These are phyloP conservation scores for Ophiostoma angusticollis DNA, from an alignment of 2,329 filamentous ascomycete genomes.

Conservation along the genomic window DNA sequence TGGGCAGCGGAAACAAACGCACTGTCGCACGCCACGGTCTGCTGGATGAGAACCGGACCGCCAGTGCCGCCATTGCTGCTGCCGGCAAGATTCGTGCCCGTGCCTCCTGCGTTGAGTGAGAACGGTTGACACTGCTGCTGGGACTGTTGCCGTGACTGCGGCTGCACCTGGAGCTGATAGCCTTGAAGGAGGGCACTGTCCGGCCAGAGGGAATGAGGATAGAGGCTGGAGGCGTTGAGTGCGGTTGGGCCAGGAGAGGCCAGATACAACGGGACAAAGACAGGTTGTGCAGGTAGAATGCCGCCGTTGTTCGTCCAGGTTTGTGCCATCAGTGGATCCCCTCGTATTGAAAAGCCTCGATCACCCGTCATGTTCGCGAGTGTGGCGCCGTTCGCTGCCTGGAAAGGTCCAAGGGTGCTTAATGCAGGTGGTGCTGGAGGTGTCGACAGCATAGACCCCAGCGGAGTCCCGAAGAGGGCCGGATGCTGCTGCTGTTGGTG, in stretches of 20 bases:
- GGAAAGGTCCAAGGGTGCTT: no score
- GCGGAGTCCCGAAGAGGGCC: background rate
- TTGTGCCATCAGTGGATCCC: background rate
- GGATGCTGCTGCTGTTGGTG: background rate
- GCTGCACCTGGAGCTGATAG: constrained; percentile 20
- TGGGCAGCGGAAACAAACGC: constrained; percentile 20
- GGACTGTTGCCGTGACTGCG: background rate
- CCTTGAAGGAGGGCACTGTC: constrained; percentile 21
- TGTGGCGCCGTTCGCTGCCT: background rate
- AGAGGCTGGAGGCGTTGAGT: constrained; percentile 27
- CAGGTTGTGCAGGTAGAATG: constrained; percentile 15
- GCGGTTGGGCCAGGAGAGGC: constrained; percentile 25
- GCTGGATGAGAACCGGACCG: constrained; percentile 20
- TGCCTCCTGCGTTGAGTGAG: constrained; percentile 13
- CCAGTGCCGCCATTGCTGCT: constrained; percentile 2
- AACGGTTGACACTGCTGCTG: background rate
- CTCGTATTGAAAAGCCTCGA: constrained; percentile 3
- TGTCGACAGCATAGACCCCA: background rate
- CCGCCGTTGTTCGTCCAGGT: background rate
- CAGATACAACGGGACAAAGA: constrained; percentile 22
- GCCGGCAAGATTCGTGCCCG: background rate
- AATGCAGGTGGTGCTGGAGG: no score
- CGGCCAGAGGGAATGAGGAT: constrained; percentile 26
- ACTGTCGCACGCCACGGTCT: constrained; percentile 22
- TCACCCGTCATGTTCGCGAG: background rate